phyloP scores from a whole-genome alignment of 345 rosid species.

The Hypericum perforatum region DNA sequence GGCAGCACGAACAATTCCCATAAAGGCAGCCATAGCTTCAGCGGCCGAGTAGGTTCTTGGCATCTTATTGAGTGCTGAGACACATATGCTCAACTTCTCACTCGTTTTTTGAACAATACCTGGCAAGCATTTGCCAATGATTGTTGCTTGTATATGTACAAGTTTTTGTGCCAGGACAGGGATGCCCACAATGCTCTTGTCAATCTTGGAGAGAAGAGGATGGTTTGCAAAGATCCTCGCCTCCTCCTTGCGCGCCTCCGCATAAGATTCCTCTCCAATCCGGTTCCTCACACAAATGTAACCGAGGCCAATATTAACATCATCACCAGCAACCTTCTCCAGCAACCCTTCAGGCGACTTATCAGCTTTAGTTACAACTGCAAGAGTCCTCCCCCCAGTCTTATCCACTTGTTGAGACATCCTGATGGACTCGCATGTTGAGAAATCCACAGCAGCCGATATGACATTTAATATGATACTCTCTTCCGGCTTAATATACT shows the following conservation, averaged over 20 bases:
- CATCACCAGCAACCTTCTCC: conserved; percentile 21
- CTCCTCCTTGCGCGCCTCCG: conserved; percentile 25
- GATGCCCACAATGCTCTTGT: conserved; percentile 28
- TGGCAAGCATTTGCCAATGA: conserved; percentile 20
- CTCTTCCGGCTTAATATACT: background rate
- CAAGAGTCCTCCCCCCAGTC: conserved; percentile 2
- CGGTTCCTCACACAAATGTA: conserved; percentile 41
- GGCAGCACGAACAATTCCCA: conserved; percentile 30
- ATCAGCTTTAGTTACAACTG: background rate
- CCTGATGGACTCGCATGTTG: conserved; percentile 43
- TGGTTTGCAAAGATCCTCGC: conserved; percentile 18
- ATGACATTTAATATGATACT: background rate
- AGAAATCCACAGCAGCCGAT: conserved; percentile 26
- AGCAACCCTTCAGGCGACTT: background rate
- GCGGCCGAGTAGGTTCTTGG: conserved; percentile 18
- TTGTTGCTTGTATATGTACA: conserved; percentile 27
- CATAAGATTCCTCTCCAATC: conserved; percentile 29
- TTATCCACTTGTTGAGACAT: conserved; percentile 13
- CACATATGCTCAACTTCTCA: conserved; percentile 18
- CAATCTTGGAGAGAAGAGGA: conserved; percentile 19
- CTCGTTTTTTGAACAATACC: conserved; percentile 23
- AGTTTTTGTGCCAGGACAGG: conserved; percentile 29
- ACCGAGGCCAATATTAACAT: conserved; percentile 41
- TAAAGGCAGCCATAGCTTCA: conserved; percentile 31
- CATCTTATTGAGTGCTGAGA: conserved; percentile 17